Evolutionary conservation across 139 green algal species (phyloP), one percentile per base, ranked within the genome.

Genomic region (Trebouxia sp.): DNA sequence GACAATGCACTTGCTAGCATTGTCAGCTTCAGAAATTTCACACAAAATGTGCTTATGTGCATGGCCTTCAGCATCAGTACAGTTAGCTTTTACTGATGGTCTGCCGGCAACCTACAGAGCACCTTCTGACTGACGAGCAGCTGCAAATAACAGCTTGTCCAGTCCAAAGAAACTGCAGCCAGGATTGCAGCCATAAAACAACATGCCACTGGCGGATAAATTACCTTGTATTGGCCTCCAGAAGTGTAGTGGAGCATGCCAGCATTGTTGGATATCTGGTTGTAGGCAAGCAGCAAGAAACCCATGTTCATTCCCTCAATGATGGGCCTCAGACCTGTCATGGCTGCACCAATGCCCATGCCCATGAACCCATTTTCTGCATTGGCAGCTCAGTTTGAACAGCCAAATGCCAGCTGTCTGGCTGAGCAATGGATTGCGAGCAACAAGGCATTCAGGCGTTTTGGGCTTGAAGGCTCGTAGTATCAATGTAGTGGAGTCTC

Each of bases 231-330:
- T 90, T 99, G 96, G 22, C 96, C 96, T 26, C 96, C 96, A 11
- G 86, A 93, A 50, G 96, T 99, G 91, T 98, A 98, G 86, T 98
- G 95, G 80, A 98, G 89, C 95, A 98, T 98, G 81, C 95, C 95
- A 80, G 90, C 94, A 88, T 98, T 98, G 92, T 98, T 98, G 78
- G 94, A 98, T 86, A 98, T 98, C 84, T 98, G 95, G 91, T 98
- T 98, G 92, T 97, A 98, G n/a, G 95, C 95, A 66, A 98, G 91
- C 69, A 98, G 91, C 66, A 98, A 85, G 87, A 99, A 99, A 72
- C 94, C 94, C 93, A 98, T 98, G 92, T 99, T 99, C 96, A 99
- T 99, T 87, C 95, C 93, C 90, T 99, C 96, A 42, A 99, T 91
- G 78, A 99, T 97, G 30, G 94, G 94, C 15, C 96, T 86, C 88